phyloP scores from a whole-genome alignment of 2,329 filamentous ascomycete genomes.

The Verticillium albo-atrum region DNA sequence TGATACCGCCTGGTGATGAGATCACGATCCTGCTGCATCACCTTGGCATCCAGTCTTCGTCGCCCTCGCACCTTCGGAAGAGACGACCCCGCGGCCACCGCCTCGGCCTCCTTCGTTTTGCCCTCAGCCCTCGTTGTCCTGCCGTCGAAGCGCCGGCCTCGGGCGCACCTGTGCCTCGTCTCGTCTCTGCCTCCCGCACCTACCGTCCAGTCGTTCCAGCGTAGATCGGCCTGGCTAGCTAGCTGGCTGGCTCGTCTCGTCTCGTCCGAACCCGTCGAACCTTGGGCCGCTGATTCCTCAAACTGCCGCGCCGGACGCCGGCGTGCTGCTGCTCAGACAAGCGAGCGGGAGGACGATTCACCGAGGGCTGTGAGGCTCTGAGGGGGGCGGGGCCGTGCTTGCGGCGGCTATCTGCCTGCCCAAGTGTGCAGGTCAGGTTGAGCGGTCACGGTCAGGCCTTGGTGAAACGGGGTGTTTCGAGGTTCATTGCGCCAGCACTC shows the following conservation, averaged over 20 bases:
- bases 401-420: not conserved
- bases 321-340: not conserved
- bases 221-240: no score
- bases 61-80: not conserved
- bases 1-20: not conserved
- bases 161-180: not conserved
- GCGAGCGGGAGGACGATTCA: not conserved
- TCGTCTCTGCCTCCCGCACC: not conserved
- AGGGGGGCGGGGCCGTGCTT: not conserved
- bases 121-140: not conserved
- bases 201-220: not conserved
- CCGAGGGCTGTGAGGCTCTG: not conserved
- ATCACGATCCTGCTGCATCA: not conserved
- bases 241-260: no score
- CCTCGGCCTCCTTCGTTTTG: not conserved
- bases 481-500: not conserved
- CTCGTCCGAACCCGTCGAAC: not conserved
- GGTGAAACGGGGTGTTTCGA: not conserved
- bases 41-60: not conserved
- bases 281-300: not conserved
- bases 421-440: not conserved
- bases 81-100: not conserved
- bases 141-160: not conserved
- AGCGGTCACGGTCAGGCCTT: not conserved
- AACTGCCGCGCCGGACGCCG: not conserved